Conservation (phyloP, 2,329 filamentous ascomycete genomes). For the Ophiostoma australiae region DNA sequence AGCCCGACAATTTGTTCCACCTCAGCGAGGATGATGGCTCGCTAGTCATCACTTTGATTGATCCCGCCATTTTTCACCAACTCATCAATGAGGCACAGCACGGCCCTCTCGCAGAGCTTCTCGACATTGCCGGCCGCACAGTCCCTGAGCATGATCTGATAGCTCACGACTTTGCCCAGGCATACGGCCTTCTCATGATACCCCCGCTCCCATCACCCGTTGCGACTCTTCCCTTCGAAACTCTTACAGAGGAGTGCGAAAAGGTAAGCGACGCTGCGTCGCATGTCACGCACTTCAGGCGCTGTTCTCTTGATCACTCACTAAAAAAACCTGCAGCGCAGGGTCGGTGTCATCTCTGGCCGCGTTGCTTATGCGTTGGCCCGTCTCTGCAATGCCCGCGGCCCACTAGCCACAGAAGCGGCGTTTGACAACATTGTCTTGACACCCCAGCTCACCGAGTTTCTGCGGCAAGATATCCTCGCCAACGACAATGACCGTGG, state of each 20-base stretch:
- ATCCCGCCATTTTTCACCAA: background rate
- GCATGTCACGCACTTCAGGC: background rate
- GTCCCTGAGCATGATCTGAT: background rate
- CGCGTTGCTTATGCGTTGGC: constrained; percentile 13
- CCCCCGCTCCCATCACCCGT: background rate
- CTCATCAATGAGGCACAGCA: background rate
- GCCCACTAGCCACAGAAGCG: constrained; percentile 9
- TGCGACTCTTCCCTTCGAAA: background rate
- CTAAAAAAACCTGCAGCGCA: constrained; percentile 10
- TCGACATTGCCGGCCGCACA: background rate
- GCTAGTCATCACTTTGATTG: constrained; percentile 16
- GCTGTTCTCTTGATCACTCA: background rate
- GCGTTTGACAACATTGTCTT: constrained; percentile 12
- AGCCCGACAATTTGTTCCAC: background rate
- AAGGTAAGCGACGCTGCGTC: background rate
- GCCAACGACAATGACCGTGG: background rate
- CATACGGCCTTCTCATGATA: constrained; percentile 12
- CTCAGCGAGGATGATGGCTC: background rate
- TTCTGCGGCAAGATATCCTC: background rate
- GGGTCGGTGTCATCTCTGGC: constrained; percentile 8
- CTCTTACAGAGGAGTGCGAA: constrained; percentile 3
- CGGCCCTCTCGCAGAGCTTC: constrained; percentile 4
- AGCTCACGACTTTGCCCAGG: constrained; percentile 6
- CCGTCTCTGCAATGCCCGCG: background rate
- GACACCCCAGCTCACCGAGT: constrained; percentile 5